Percentiles rank a stretch among this genome's conserved stretches.
Evolutionary conservation across 805 yeast genomes (phyloP).

Genomic region (Candida piceae): DNA sequence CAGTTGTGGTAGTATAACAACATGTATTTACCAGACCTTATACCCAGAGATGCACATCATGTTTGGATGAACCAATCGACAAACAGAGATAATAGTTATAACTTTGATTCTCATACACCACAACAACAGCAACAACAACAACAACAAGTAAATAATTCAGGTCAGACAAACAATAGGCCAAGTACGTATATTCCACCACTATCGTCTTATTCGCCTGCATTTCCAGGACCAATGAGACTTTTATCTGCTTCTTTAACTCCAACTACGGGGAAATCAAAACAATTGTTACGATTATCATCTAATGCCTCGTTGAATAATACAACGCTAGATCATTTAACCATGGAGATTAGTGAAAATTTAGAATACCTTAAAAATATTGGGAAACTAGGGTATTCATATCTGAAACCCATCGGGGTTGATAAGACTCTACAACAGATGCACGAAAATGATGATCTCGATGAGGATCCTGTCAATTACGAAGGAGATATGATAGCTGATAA

Average conservation of each 20-base stretch:
- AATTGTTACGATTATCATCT: constrained; percentile 19
- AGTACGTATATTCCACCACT: constrained; percentile 44
- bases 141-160: background rate
- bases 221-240: constrained; percentile 29
- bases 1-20: too few species aligned
- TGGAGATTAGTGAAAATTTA: constrained; percentile 19
- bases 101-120: background rate
- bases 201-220: constrained; percentile 48
- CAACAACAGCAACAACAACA: background rate
- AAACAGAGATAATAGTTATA: background rate
- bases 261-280: constrained; percentile 14
- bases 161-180: constrained; percentile 4
- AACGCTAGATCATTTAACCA: constrained; percentile 16
- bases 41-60: constrained; percentile 41
- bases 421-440: constrained; percentile 44
- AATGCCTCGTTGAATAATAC: constrained; percentile 11
- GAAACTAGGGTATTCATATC: constrained; percentile 40
- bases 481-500: constrained; percentile 11
- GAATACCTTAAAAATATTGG: constrained; percentile 31
- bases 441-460: constrained; percentile 19
- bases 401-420: constrained; percentile 56
- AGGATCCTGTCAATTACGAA: constrained; percentile 17
- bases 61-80: constrained; percentile 34
- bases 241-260: constrained; percentile 14
- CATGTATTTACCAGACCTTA: constrained; percentile 48